Percentiles rank a stretch among this genome's conserved stretches.
Conservation (phyloP, 495 filamentous ascomycete species). For the Friedmanniomyces endolithicus region DNA sequence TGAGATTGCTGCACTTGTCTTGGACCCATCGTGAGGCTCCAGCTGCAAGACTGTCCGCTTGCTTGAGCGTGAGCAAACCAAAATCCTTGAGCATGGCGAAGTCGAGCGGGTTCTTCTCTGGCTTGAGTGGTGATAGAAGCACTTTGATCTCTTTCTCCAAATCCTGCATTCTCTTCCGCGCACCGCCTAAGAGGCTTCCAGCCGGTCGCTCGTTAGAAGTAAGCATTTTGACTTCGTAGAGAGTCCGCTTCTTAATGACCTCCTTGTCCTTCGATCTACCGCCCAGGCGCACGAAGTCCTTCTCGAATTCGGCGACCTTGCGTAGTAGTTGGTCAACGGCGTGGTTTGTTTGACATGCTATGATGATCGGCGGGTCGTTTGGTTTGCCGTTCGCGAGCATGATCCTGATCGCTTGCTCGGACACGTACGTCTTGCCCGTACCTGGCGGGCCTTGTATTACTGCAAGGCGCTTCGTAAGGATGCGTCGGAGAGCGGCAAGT, state of each 20-base stretch:
- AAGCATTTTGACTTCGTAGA: constrained; percentile 45
- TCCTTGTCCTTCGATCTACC: constrained; percentile 54
- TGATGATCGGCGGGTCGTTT: constrained; percentile 57
- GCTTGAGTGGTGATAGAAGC: constrained; percentile 33
- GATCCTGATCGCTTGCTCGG: constrained; percentile 55
- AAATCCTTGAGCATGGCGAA: constrained; percentile 38
- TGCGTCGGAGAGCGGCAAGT: constrained; percentile 50
- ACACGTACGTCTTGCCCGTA: constrained; percentile 77
- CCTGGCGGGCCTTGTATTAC: constrained; percentile 88
- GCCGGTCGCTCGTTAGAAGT: constrained; percentile 10
- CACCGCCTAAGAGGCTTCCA: constrained; percentile 27
- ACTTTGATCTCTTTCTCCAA: constrained; percentile 36
- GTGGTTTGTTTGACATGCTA: constrained; percentile 86
- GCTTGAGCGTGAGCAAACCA: constrained; percentile 47
- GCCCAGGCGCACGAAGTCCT: constrained; percentile 66
- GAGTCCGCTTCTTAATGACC: constrained; percentile 50
- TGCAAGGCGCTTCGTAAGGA: constrained; percentile 59
- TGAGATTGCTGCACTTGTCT: constrained; percentile 13
- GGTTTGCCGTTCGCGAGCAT: constrained; percentile 49
- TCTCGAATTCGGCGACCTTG: constrained; percentile 51
- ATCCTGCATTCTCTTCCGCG: constrained; percentile 33
- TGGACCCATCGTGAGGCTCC: constrained; percentile 42
- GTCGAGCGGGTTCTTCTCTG: constrained; percentile 30
- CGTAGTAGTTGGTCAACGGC: constrained; percentile 75
- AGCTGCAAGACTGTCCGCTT: constrained; percentile 48